A percentile compares a stretch with the other conserved stretches of the same genome.
phyloP scores from a whole-genome alignment of 106 monocot species.

The Dendrobium huoshanense region DNA sequence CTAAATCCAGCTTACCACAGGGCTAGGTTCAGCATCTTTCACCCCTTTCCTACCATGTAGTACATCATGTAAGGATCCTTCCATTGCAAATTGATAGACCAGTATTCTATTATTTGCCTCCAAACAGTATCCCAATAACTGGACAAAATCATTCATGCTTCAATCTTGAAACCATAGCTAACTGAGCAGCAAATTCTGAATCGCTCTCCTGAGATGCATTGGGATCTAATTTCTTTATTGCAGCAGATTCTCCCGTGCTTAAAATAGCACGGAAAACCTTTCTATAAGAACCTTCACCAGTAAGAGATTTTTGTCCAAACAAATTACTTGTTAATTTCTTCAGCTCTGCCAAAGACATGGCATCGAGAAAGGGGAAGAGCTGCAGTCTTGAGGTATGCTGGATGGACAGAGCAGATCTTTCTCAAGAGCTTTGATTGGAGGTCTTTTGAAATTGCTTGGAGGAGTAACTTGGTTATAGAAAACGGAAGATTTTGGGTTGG shows the following conservation, averaged over 20 bases:
- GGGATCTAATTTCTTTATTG: constrained; percentile 78
- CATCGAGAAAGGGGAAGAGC: neutral
- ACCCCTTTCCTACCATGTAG: constrained; percentile 63
- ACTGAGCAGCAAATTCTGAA: constrained; percentile 75
- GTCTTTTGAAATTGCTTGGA: too few species aligned
- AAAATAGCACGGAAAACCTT: constrained; percentile 59
- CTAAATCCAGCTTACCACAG: constrained; percentile 44
- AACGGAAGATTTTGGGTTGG: too few species aligned
- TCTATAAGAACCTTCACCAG: constrained; percentile 91
- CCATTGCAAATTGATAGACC: constrained; percentile 47
- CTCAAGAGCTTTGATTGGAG: too few species aligned
- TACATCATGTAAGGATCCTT: constrained; percentile 58
- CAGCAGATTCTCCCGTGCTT: constrained; percentile 38
- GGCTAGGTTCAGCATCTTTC: constrained; percentile 43
- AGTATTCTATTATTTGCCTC: constrained; percentile 38
- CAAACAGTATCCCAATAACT: constrained; percentile 53
- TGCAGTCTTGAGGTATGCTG: too few species aligned
- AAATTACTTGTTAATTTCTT: constrained; percentile 41
- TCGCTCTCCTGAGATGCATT: constrained; percentile 59
- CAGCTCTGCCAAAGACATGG: constrained; percentile 56
- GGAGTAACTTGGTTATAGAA: too few species aligned
- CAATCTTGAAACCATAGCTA: neutral
- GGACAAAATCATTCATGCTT: constrained; percentile 12
- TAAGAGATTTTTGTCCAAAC: constrained; percentile 56
- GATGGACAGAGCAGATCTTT: too few species aligned